These are phyloP conservation scores for Diaporthe aspalathi DNA, from an alignment of 2,329 filamentous ascomycete genomes.

Conservation along the genomic window DNA sequence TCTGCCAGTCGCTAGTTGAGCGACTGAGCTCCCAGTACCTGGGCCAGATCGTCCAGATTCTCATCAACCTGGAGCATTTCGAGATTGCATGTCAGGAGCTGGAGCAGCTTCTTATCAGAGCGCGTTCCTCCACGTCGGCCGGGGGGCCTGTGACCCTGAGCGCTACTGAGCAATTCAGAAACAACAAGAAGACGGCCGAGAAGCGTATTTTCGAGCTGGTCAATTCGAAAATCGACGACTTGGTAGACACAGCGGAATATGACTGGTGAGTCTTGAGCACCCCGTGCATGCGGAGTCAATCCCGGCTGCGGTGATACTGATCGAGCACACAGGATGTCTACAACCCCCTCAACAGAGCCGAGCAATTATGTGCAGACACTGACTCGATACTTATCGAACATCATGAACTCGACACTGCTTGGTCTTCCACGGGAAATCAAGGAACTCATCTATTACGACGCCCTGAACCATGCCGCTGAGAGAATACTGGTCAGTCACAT, in stretches of 20 bases:
- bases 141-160: conserved; percentile 82
- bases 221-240: conserved; percentile 97
- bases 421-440: conserved; percentile 97
- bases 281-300: background rate
- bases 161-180: conserved; percentile 87
- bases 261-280: conserved; percentile 73
- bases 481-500: conserved; percentile 76
- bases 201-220: conserved; percentile 98
- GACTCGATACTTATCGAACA: conserved; percentile 91
- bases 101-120: conserved; percentile 85
- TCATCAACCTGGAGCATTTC: conserved; percentile 98
- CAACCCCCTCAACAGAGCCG: conserved; percentile 74
- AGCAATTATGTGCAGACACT: conserved; percentile 96
- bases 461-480: conserved; percentile 87
- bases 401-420: conserved; percentile 94
- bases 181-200: conserved; percentile 94
- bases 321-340: conserved; percentile 57
- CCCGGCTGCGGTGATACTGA: background rate
- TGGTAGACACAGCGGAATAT: conserved; percentile 97
- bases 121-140: conserved; percentile 83
- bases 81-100: conserved; percentile 92
- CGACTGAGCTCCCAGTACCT: conserved; percentile 91
- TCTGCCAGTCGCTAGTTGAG: conserved; percentile 90
- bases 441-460: conserved; percentile 97
- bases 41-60: conserved; percentile 97